A percentile compares a stretch with the other conserved stretches of the same genome.
Conservation (phyloP, 2,329 filamentous ascomycete species). For the Pseudogymnoascus sp. region DNA sequence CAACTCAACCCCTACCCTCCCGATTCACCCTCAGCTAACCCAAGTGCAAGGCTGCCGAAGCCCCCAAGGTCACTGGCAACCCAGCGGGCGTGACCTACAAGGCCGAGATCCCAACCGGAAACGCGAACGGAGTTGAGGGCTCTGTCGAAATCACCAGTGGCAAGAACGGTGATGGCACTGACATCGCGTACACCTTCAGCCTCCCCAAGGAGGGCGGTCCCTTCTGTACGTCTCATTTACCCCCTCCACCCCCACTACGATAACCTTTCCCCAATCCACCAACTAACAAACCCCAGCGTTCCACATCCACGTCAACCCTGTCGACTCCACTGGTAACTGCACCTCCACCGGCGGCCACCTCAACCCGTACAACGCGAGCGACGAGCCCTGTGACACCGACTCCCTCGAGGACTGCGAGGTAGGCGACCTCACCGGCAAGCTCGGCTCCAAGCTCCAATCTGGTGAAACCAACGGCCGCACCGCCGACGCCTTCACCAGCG, state of each 20-base stretch:
- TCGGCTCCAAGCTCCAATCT: constrained; percentile 36
- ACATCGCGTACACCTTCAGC: constrained; percentile 44
- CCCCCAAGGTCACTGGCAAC: not conserved
- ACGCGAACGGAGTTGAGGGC: constrained; percentile 38
- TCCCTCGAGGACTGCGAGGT: constrained; percentile 61
- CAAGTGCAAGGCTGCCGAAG: not conserved
- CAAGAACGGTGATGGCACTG: constrained; percentile 44
- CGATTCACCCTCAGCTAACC: not conserved
- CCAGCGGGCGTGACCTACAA: not conserved
- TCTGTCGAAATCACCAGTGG: constrained; percentile 40
- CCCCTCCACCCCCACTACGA: not conserved
- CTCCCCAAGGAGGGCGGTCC: constrained; percentile 49
- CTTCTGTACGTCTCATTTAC: constrained; percentile 30
- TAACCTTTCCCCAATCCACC: not conserved
- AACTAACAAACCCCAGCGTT: constrained; percentile 45
- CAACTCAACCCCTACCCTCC: not conserved
- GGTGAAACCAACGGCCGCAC: not conserved
- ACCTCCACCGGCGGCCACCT: constrained; percentile 58
- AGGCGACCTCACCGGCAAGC: constrained; percentile 69
- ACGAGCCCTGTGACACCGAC: constrained; percentile 51
- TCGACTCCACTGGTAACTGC: constrained; percentile 63
- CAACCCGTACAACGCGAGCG: constrained; percentile 50
- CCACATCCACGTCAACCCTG: constrained; percentile 61
- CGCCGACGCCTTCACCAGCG: constrained; percentile 50
- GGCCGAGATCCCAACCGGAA: not conserved